Evolutionary conservation across 2,329 filamentous ascomycete species (phyloP), one percentile per base, ranked within the genome.

Genomic region (Monosporascus cannonballus): DNA sequence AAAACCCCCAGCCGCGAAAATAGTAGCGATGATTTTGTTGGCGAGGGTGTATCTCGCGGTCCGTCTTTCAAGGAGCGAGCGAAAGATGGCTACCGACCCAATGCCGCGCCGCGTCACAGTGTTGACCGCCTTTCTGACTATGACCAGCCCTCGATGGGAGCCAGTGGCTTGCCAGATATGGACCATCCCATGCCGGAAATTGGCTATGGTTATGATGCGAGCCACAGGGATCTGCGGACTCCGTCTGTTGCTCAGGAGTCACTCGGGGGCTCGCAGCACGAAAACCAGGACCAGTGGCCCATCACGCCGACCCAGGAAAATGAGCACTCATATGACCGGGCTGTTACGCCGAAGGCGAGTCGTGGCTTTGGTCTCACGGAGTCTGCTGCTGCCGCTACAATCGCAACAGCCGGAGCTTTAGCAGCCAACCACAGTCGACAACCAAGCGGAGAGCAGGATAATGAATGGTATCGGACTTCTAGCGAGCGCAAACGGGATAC

Each of bases 181-280:
- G 72, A 85, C 52, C 77, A 92, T 60, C 86, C 87, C 5, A 81
- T 92, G 75, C 89, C 87, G 0, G 90, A 92, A 64, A 84, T 89
- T 62, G 90, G 87, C 4, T 87, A 89, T 59, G 74, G 70, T 49
- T 73, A 76, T 53, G 75, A 79, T 11, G 79, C 83, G 38, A 70
- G 72, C 22, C 54, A 59, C 18, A 46, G 51, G 17, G 90, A 95
- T 56, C 79, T 90, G 17, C 86, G 83, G 46, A 96, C 91, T 18
- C 90, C 90, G 3, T 96, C 92, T 0, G 78, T 92, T 48, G 84
- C 95, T 41, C 81, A 91, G 59, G 90, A 88, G 18, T 86, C 85
- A 1, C 80, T 87, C 48, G 85, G 83, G 49, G 83, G 80, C 30
- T 60, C 61, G 2, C 64, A 69, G 8, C 53, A 67, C 17, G 60